Evolutionary conservation across 23 red algal genomes (phyloP).

Genomic region (Cyanidioschyzon merolae): DNA sequence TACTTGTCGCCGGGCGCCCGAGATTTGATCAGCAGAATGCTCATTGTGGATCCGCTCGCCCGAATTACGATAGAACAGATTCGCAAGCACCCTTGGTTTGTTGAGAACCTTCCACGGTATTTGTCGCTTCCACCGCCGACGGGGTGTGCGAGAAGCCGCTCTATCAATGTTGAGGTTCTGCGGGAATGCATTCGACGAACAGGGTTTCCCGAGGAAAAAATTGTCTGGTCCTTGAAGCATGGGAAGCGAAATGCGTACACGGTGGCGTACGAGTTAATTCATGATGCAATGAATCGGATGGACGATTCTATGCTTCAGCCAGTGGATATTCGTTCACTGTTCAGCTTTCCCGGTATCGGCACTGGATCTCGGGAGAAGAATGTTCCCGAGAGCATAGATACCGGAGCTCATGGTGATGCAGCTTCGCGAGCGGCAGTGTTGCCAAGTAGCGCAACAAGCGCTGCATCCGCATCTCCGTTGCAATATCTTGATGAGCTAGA

Average conservation of each 20-base stretch:
- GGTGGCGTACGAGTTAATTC: constrained; percentile 72
- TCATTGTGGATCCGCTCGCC: constrained; percentile 71
- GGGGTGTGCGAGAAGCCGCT: constrained; percentile 21
- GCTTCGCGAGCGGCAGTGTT: neutral
- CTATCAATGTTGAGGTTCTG: constrained; percentile 55
- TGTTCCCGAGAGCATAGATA: neutral
- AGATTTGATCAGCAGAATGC: constrained; percentile 85
- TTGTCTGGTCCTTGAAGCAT: constrained; percentile 38
- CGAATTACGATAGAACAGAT: constrained; percentile 89
- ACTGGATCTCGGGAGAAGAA: neutral
- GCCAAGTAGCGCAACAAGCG: neutral
- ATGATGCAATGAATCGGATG: constrained; percentile 54
- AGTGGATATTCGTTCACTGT: constrained; percentile 3
- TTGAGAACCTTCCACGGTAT: constrained; percentile 74
- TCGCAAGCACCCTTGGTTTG: constrained; percentile 83
- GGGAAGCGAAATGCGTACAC: constrained; percentile 73
- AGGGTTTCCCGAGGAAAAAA: constrained; percentile 49
- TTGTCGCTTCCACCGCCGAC: constrained; percentile 41
- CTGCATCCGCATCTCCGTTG: neutral
- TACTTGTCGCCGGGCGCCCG: constrained; percentile 65
- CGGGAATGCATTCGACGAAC: constrained; percentile 38
- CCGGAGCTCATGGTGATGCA: constrained; percentile 15
- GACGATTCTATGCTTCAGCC: constrained; percentile 41
- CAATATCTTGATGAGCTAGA: neutral
- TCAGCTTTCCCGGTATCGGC: neutral